A percentile compares a stretch with the other conserved stretches of the same genome.
phyloP scores from a whole-genome alignment of 2,329 filamentous ascomycete genomes.

The Penicillium sp. region DNA sequence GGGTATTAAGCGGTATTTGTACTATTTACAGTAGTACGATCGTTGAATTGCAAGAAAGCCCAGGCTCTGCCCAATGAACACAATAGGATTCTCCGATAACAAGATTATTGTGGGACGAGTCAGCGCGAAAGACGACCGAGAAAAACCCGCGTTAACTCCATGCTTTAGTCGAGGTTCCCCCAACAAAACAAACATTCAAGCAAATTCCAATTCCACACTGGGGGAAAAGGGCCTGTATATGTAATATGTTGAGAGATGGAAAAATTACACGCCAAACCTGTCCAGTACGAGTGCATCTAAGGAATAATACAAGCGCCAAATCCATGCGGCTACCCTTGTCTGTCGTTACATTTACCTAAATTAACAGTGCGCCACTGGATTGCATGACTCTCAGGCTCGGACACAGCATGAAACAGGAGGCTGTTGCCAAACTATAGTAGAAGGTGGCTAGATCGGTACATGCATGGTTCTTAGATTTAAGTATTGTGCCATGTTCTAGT shows the following conservation, averaged over 20 bases:
- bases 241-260: slow-evolving; percentile 6
- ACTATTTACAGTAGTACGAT: neutral
- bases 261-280: slow-evolving; percentile 15
- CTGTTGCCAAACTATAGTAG: slow-evolving; percentile 11
- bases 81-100: neutral
- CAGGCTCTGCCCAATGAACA: neutral
- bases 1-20: neutral
- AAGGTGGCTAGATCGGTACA: slow-evolving; percentile 11
- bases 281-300: slow-evolving; percentile 15
- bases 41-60: neutral
- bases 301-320: slow-evolving; percentile 14
- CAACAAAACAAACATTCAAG: neutral
- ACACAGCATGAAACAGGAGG: slow-evolving; percentile 21
- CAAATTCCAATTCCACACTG: neutral
- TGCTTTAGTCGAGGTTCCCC: neutral
- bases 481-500: slow-evolving; percentile 7
- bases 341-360: slow-evolving; percentile 18
- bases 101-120: neutral
- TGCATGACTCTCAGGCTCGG: slow-evolving; percentile 16
- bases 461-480: slow-evolving; percentile 26
- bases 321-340: slow-evolving; percentile 14
- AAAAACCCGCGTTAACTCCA: slow-evolving; percentile 5
- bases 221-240: neutral
- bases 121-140: slow-evolving; percentile 1
- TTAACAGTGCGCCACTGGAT: slow-evolving; percentile 7